Evolutionary conservation across 768 basidiomycete genomes (phyloP), one percentile per base, ranked within the genome.

Genomic region (Rhodosporidiobolus odoratus): DNA sequence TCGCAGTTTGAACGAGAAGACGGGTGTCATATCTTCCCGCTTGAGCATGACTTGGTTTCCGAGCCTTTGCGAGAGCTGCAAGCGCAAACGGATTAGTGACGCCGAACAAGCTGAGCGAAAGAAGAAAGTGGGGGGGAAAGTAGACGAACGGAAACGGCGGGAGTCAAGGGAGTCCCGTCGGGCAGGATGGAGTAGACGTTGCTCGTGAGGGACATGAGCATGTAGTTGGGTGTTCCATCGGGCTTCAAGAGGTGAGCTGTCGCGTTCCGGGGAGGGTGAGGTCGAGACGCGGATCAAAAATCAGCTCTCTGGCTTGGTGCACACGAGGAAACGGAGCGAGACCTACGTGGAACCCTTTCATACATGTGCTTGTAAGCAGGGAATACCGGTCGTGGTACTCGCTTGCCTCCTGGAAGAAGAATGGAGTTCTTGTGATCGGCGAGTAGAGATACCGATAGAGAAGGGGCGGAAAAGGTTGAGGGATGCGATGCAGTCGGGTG

Each of bases 1-100:
- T 8, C 96, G 84, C 57, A 98, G 93, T 79, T 99, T 99, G 87
- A 99, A 99, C 79, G 91, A 94, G 80, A 99, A 99, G 27, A 99
- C 96, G 17, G 80, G 80, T 56, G 98, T 95, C 4, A 96, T 84
- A 77, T 99, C 96, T 80, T 99, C 96, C 34, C 96, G 86, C 81
- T 99, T 99, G 68, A 99, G 85, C 87, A 89, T 94, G 80, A 99
- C 89, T 75, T 94, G 86, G 78, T 92, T 92, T 2, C 96, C 96
- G 1, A 98, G 83, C 71, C 89, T 87, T 70, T 88, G 81, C 75
- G 91, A 94, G 30, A 99, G 85, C 77, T 90, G 91, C 16, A n/a
- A 8, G n/a, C n/a, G n/a, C n/a, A n/a, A n/a, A n/a, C n/a, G n/a
- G n/a, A n/a, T n/a, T n/a, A n/a, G 43, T 45, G 23, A 23, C 13